Conservation (phyloP, 202 grass and related monocot genomes). For the Schoenoplectus tabernaemontani region DNA sequence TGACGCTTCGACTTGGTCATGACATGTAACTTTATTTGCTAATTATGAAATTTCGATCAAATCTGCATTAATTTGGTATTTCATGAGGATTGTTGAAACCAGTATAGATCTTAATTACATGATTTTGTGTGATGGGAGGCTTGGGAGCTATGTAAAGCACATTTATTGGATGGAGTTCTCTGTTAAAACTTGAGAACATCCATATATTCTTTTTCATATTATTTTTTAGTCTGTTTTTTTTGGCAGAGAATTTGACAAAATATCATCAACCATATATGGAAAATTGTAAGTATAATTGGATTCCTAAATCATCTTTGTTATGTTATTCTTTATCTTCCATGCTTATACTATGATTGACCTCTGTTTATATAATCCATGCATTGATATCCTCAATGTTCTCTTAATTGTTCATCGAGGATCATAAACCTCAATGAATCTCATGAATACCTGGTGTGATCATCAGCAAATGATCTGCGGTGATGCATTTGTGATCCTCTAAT, state of each 20-base stretch:
- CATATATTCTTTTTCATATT: not conserved
- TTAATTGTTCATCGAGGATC: not conserved
- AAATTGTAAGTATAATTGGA: not conserved
- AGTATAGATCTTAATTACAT: not conserved
- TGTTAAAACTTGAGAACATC: not conserved
- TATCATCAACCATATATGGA: not conserved
- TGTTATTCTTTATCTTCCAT: not conserved
- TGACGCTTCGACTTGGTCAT: conserved; percentile 64
- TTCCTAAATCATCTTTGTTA: not conserved
- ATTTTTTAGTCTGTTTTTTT: not conserved
- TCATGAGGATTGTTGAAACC: not conserved
- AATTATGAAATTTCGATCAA: not conserved
- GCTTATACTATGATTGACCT: not conserved
- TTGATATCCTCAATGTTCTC: too few species aligned
- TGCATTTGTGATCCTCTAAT: too few species aligned
- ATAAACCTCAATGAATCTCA: not conserved
- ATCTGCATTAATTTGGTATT: not conserved
- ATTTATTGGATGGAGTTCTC: not conserved
- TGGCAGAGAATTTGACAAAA: not conserved
- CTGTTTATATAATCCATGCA: not conserved
- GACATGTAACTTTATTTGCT: not conserved
- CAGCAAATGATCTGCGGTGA: too few species aligned
- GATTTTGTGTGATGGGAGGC: not conserved
- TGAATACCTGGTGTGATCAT: not conserved
- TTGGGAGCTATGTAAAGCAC: not conserved